A percentile compares a stretch with the other conserved stretches of the same genome.
phyloP scores from a whole-genome alignment of 2,329 filamentous ascomycete genomes.

The Penicillium sp. region DNA sequence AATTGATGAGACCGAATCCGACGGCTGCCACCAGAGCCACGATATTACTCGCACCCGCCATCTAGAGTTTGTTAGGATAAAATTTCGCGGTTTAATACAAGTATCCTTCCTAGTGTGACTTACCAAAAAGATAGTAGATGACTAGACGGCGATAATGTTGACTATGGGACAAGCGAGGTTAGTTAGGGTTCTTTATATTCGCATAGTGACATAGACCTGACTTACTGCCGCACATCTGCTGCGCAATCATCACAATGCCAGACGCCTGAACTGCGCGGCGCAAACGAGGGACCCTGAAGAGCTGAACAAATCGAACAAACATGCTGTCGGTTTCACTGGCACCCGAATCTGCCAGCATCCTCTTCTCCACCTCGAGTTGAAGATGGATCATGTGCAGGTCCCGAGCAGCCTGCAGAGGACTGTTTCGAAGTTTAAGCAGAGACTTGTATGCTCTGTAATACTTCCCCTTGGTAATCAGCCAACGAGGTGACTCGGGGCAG shows the following conservation, averaged over 20 bases:
- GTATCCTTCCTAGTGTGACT: background rate
- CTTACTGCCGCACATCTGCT: constrained; percentile 30
- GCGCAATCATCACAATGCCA: constrained; percentile 28
- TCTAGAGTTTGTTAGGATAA: background rate
- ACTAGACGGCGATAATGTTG: constrained; percentile 32
- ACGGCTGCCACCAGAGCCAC: constrained; percentile 23
- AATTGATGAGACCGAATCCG: constrained; percentile 29
- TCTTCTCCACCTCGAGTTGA: constrained; percentile 31
- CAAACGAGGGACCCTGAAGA: constrained; percentile 22
- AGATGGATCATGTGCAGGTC: constrained; percentile 29
- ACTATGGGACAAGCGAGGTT: constrained; percentile 14
- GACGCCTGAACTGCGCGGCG: constrained; percentile 27
- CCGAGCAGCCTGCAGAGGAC: constrained; percentile 33
- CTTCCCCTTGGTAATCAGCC: constrained; percentile 33
- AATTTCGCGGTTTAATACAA: background rate
- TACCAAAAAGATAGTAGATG: constrained; percentile 21
- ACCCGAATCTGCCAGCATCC: constrained; percentile 11
- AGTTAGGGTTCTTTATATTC: background rate
- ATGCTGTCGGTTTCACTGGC: constrained; percentile 12
- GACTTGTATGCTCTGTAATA: constrained; percentile 30
- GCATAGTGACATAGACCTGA: background rate
- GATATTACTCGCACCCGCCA: constrained; percentile 13
- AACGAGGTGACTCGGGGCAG: constrained; percentile 42
- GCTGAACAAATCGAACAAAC: constrained; percentile 15
- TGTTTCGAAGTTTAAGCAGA: constrained; percentile 34